These are phyloP conservation scores for Eryngium alpinum DNA, from an alignment of 140 eudicot genomes.

Conservation along the genomic window DNA sequence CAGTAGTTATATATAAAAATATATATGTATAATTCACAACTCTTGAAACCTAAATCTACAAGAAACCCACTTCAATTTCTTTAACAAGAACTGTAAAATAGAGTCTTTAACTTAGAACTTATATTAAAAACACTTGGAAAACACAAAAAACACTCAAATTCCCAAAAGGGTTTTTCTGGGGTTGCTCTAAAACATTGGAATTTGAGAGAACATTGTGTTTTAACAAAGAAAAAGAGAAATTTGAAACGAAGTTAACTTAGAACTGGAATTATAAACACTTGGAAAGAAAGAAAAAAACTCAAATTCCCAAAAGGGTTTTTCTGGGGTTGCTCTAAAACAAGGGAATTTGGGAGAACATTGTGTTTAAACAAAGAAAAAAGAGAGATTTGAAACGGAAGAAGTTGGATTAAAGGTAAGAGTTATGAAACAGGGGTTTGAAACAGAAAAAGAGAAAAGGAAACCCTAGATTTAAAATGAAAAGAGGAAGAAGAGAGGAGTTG, in stretches of 20 bases:
- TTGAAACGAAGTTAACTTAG: too few relatives aligned
- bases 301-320: conserved; percentile 19
- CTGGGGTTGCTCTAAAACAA: conserved; percentile 36
- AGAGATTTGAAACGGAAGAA: not conserved
- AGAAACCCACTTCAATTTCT: conserved; percentile 24
- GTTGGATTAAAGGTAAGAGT: too few relatives aligned
- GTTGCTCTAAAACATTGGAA: conserved; percentile 27
- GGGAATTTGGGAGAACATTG: not conserved
- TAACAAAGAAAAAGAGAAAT: not conserved
- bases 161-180: conserved; percentile 30
- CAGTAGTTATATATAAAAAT: conserved; percentile 1
- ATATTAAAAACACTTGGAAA: not conserved
- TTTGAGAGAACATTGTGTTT: not conserved
- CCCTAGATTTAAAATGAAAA: conserved; percentile 71
- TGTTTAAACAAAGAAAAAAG: not conserved
- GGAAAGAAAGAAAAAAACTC: not conserved
- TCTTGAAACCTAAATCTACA: conserved; percentile 28
- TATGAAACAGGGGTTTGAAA: too few relatives aligned
- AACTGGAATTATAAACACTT: not conserved
- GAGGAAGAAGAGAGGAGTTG: conserved; percentile 9
- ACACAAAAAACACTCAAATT: not conserved
- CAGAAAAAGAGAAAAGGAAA: conserved; percentile 23
- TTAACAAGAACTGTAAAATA: not conserved
- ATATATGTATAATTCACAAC: not conserved
- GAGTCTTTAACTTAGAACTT: not conserved